Conservation (phyloP, 2,329 filamentous ascomycete species). For the Sclerotiophoma versabilis region DNA sequence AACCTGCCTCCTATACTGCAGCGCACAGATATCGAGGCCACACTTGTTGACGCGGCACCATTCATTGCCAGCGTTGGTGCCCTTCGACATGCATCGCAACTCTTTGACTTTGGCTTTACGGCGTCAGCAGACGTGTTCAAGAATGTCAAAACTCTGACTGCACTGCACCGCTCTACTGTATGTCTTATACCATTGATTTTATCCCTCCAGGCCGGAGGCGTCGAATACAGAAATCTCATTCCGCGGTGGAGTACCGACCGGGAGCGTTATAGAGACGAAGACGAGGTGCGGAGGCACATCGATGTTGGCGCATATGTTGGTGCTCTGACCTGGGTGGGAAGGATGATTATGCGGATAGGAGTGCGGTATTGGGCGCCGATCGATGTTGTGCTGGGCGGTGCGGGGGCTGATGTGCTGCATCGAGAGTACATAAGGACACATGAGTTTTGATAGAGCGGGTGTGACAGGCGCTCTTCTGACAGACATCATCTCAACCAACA, state of each 20-base stretch:
- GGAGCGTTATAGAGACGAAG: background rate
- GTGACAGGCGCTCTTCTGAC: too few relatives aligned
- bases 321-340: background rate
- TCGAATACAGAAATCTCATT: slow-evolving; percentile 1
- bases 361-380: slow-evolving; percentile 9
- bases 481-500: too few relatives aligned
- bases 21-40: slow-evolving; percentile 6
- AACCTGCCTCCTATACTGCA: background rate
- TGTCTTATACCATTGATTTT: background rate
- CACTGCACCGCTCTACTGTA: slow-evolving; percentile 1
- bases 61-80: slow-evolving; percentile 5
- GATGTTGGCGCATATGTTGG: slow-evolving; percentile 4
- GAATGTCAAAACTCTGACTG: background rate
- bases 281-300: slow-evolving; percentile 1
- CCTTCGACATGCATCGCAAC: slow-evolving; percentile 6
- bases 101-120: slow-evolving; percentile 7
- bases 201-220: background rate
- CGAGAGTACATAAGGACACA: slow-evolving; percentile 8
- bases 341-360: slow-evolving; percentile 4
- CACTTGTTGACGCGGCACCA: slow-evolving; percentile 2
- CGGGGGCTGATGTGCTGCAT: slow-evolving; percentile 2
- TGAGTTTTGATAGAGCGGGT: too few relatives aligned
- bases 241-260: slow-evolving; percentile 1
- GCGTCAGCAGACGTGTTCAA: slow-evolving; percentile 4
- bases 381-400: slow-evolving; percentile 6